phyloP scores from a whole-genome alignment of 768 basidiomycete genomes.

The Suillus ampliporus region DNA sequence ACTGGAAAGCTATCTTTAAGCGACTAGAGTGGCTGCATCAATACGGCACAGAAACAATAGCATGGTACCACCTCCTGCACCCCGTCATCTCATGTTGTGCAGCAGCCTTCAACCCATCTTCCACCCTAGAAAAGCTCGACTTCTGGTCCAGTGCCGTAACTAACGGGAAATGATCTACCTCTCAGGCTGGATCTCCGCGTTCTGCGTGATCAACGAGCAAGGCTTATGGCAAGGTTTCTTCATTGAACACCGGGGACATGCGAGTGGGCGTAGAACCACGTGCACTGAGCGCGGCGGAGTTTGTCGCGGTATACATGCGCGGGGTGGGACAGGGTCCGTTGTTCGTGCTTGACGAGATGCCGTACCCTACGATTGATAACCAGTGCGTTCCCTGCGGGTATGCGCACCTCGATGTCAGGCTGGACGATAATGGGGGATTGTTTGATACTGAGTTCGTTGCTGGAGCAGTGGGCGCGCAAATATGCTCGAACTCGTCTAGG shows the following conservation, averaged over 20 bases:
- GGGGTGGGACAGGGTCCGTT: slow-evolving; percentile 27
- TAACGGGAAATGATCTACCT: slow-evolving; percentile 29
- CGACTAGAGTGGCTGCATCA: slow-evolving; percentile 45
- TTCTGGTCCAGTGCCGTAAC: slow-evolving; percentile 45
- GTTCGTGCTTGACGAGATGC: slow-evolving; percentile 29
- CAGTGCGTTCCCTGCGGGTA: slow-evolving; percentile 36
- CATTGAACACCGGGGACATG: slow-evolving; percentile 23
- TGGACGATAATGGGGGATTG: slow-evolving; percentile 33
- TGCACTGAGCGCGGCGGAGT: slow-evolving; percentile 29
- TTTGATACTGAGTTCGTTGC: slow-evolving; percentile 36
- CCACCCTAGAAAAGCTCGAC: slow-evolving; percentile 30
- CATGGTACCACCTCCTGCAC: slow-evolving; percentile 46
- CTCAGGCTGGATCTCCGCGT: slow-evolving; percentile 47
- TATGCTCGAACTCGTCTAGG: slow-evolving; percentile 35
- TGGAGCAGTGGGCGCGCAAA: slow-evolving; percentile 34
- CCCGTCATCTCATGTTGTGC: slow-evolving; percentile 45
- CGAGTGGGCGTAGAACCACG: slow-evolving; percentile 33
- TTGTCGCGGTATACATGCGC: slow-evolving; percentile 31
- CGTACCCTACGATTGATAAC: slow-evolving; percentile 35
- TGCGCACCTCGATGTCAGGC: slow-evolving; percentile 32
- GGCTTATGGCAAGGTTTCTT: slow-evolving; percentile 37
- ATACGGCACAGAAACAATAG: slow-evolving; percentile 42
- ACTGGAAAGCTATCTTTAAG: slow-evolving; percentile 47
- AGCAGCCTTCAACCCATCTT: too few species aligned
- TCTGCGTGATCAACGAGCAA: slow-evolving; percentile 37